Evolutionary conservation across 495 filamentous ascomycete genomes (phyloP).

Genomic region (Xylaria scruposa): DNA sequence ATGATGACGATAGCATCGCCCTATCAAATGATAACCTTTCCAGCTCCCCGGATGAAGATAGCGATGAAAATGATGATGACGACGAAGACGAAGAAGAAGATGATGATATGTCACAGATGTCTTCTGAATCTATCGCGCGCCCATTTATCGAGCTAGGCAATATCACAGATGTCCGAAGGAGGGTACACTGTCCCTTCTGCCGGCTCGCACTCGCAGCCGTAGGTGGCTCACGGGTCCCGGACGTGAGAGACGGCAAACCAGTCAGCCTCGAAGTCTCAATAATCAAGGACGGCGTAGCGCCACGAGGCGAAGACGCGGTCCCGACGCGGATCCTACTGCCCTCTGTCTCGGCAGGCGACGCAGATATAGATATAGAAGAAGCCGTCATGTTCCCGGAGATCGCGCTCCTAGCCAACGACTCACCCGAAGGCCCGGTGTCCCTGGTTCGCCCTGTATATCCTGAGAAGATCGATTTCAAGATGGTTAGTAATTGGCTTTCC

Average conservation of each 20-base stretch:
- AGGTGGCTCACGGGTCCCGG: conserved; percentile 11
- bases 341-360: conserved; percentile 1
- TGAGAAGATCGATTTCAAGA: conserved; percentile 2
- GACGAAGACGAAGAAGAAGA: neutral
- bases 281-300: neutral
- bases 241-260: neutral
- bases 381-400: conserved; percentile 24
- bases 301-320: neutral
- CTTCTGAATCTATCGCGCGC: conserved; percentile 1
- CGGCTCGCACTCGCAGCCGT: conserved; percentile 20
- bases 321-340: conserved; percentile 2
- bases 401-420: conserved; percentile 23
- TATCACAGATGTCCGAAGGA: conserved; percentile 6
- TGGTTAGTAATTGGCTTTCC: neutral
- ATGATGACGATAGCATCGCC: neutral
- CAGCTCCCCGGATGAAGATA: neutral
- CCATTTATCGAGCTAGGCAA: conserved; percentile 7
- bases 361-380: neutral
- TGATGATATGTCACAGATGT: neutral
- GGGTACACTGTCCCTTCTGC: conserved; percentile 21
- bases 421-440: neutral
- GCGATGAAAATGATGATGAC: neutral
- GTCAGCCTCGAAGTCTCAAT: conserved; percentile 9
- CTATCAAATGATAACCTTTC: neutral
- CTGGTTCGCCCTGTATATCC: neutral